These are phyloP conservation scores for Fusarium hostae DNA, from an alignment of 2,329 filamentous ascomycete genomes.

Conservation along the genomic window DNA sequence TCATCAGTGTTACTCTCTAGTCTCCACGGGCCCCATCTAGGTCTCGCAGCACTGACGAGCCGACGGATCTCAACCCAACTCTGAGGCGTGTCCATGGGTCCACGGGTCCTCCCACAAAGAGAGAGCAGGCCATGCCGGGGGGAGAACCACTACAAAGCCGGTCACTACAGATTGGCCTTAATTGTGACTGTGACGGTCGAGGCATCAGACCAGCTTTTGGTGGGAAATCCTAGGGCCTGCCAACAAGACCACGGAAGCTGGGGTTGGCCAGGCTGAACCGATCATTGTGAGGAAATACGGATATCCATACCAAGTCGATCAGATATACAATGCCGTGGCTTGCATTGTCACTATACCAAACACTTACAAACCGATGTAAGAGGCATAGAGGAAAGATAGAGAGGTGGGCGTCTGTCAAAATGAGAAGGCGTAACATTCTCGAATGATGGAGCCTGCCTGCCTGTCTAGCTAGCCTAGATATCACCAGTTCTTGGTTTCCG, in stretches of 20 bases:
- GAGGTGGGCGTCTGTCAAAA: background rate
- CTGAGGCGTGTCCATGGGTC: conserved; percentile 48
- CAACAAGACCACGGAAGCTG: conserved; percentile 5
- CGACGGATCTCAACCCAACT: conserved; percentile 53
- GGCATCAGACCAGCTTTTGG: conserved; percentile 19
- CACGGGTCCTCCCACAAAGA: conserved; percentile 45
- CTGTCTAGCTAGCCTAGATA: background rate
- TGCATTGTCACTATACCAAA: background rate
- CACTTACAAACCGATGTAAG: conserved; percentile 10
- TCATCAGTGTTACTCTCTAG: conserved; percentile 48
- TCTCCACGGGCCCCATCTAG: conserved; percentile 52
- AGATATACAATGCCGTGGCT: background rate
- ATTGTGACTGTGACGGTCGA: conserved; percentile 8
- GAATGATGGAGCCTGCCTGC: background rate
- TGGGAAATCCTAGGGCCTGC: conserved; percentile 14
- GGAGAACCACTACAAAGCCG: conserved; percentile 26
- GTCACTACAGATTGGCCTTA: conserved; percentile 28
- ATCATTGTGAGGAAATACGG: background rate
- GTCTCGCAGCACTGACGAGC: conserved; percentile 54
- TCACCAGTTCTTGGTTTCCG: conserved; percentile 3
- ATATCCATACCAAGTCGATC: background rate
- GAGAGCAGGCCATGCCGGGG: conserved; percentile 36
- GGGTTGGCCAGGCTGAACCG: background rate
- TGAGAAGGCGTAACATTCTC: conserved; percentile 3
- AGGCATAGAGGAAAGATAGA: background rate